Percentiles rank a stretch among this genome's conserved stretches.
Conservation (phyloP, 257 asterid genomes). For the Thymus quinquecostatus region DNA sequence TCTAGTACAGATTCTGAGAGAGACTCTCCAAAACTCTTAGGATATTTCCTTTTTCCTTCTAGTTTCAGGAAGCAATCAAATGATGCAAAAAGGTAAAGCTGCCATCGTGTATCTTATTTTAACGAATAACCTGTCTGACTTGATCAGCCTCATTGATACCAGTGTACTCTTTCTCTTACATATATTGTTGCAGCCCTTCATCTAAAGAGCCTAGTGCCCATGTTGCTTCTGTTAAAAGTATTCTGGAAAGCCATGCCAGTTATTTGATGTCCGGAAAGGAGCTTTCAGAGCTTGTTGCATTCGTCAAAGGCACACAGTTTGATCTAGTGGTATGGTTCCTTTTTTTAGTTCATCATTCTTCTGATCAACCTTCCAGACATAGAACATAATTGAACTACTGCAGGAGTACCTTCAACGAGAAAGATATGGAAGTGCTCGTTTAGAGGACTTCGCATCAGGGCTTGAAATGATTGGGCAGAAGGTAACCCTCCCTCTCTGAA, state of each 20-base stretch:
- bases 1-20: constrained; percentile 64
- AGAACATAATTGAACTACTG: constrained; percentile 33
- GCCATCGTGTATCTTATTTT: background rate
- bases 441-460: constrained; percentile 93
- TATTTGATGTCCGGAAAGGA: constrained; percentile 97
- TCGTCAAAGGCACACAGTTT: constrained; percentile 99
- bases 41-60: constrained; percentile 85
- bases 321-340: constrained; percentile 76
- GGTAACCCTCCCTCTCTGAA: constrained; percentile 49
- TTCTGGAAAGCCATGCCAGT: constrained; percentile 97
- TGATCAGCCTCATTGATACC: constrained; percentile 18
- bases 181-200: constrained; percentile 55
- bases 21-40: constrained; percentile 87
- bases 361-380: constrained; percentile 15
- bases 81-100: constrained; percentile 68
- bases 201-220: constrained; percentile 91
- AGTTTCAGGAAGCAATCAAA: constrained; percentile 75
- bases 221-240: constrained; percentile 90
- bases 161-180: constrained; percentile 26
- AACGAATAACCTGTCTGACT: constrained; percentile 17
- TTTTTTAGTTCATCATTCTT: constrained; percentile 29
- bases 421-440: constrained; percentile 88
- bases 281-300: constrained; percentile 96
- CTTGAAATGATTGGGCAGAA: constrained; percentile 94
- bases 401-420: constrained; percentile 99